Conservation (phyloP, 2,329 filamentous ascomycete genomes). For the Fonsecaea nubica region DNA sequence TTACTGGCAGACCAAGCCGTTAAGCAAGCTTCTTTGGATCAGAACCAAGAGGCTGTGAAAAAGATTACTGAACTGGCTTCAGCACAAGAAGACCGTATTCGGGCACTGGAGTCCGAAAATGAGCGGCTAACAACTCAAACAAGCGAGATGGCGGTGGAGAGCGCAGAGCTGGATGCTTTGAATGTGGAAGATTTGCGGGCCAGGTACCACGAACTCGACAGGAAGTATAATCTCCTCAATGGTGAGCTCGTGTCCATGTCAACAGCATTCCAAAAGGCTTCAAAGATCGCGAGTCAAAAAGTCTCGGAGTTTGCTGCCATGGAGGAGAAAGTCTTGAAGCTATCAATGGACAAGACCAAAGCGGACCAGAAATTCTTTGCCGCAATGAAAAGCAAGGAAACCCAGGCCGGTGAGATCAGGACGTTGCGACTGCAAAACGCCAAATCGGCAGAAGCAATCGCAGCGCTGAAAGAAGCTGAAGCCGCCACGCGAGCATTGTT, state of each 20-base stretch:
- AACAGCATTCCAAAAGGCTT: slow-evolving; percentile 87
- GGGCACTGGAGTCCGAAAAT: slow-evolving; percentile 80
- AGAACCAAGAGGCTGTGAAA: slow-evolving; percentile 71
- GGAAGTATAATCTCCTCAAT: slow-evolving; percentile 82
- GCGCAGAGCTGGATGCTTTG: slow-evolving; percentile 48
- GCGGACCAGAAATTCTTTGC: slow-evolving; percentile 98
- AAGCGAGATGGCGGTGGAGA: slow-evolving; percentile 32
- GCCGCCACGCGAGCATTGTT: slow-evolving; percentile 75
- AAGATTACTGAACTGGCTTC: slow-evolving; percentile 81
- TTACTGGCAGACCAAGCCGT: slow-evolving; percentile 80
- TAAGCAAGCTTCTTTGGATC: slow-evolving; percentile 78
- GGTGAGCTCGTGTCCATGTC: slow-evolving; percentile 89
- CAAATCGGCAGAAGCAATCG: slow-evolving; percentile 91
- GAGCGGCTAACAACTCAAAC: slow-evolving; percentile 65
- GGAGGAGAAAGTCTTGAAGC: slow-evolving; percentile 77
- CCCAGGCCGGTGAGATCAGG: slow-evolving; percentile 78
- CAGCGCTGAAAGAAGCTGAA: slow-evolving; percentile 90
- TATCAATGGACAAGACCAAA: slow-evolving; percentile 89
- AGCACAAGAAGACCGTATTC: slow-evolving; percentile 80
- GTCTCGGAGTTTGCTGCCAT: slow-evolving; percentile 75
- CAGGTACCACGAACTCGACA: slow-evolving; percentile 76
- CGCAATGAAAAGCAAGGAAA: slow-evolving; percentile 91
- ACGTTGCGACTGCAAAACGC: slow-evolving; percentile 80
- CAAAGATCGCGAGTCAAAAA: slow-evolving; percentile 83
- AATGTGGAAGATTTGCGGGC: slow-evolving; percentile 73